Base-by-base conservation (phyloP, 176 grass and related monocot genomes). In the Cenchrus americanus region DNA sequence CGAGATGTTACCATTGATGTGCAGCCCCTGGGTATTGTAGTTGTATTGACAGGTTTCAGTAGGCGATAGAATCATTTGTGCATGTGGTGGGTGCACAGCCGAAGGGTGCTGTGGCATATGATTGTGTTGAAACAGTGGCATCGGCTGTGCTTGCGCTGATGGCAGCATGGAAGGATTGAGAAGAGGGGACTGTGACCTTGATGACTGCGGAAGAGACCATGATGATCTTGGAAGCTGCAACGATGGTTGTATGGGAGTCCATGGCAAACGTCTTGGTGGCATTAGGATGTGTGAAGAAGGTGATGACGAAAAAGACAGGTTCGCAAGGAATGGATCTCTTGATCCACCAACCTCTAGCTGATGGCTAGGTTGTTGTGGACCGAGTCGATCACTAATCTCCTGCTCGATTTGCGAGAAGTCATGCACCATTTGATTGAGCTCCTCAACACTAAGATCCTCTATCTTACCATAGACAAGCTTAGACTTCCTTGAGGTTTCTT, bases 251-350 rank as follows among this genome's bases (percentile, higher is more conserved):
- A 15, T 50, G 14, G 48, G 18, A 8, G 14, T 22, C 27, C 27
- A 80, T 24, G 63, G 63, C 7, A 66, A 62, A 79, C 15, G 44
- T 30, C 61, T 65, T 8, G 76, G 61, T 50, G 61, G 77, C 8
- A 66, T 18, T 2, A 0, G 62, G 24, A 37, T 30, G 27, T 30
- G 27, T 30, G 27, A 30, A 30, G 27, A 30, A 30, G 27, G 27
- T 27, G 27, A 30, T 30, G 69, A 24, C 0, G 43, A 48, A 50
- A 44, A 49, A 13, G 44, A 49, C 0, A 50, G 3, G 42, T 2
- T 2, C 1, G 0, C 1, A 21, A 47, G 67, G 21, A 14, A 70
- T 47, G 68, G 43, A 7, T 24, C 5, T 14, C 5, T 47, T 47
- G 67, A 47, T 10, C 10, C 67, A 70, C 43, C 43, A 49, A 49